Conservation (phyloP, 2,329 filamentous ascomycete genomes). For the Bertia moriformis region DNA sequence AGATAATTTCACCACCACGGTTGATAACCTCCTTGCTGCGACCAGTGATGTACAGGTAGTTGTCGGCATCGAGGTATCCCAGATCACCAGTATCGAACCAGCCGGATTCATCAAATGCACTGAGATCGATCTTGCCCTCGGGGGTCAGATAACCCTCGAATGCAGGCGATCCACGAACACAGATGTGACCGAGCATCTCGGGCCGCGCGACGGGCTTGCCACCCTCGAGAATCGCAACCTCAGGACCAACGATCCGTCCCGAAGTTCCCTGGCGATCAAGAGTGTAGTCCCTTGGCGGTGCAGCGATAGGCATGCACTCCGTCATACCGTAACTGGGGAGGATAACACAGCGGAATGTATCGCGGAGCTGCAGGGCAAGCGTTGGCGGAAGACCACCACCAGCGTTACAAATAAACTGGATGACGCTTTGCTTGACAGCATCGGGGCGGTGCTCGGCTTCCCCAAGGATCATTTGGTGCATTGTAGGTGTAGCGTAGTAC, state of each 20-base stretch:
- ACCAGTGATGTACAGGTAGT: constrained; percentile 51
- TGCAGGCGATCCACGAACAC: constrained; percentile 32
- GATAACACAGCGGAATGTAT: no score
- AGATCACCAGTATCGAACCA: constrained; percentile 90
- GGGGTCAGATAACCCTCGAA: constrained; percentile 32
- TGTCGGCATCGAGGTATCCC: constrained; percentile 67
- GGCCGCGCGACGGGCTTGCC: constrained; percentile 13
- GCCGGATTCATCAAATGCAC: constrained; percentile 27
- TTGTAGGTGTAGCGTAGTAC: no score
- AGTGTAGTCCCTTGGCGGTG: no score
- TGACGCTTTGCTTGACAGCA: no score
- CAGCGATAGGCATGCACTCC: no score
- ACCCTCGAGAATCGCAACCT: constrained; percentile 30
- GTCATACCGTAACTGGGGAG: no score
- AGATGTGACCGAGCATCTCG: constrained; percentile 28
- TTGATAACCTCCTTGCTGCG: constrained; percentile 76
- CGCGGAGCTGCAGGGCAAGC: no score
- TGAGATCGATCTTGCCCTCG: constrained; percentile 25
- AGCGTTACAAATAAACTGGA: no score
- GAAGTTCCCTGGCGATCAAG: no score
- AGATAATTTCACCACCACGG: constrained; percentile 42
- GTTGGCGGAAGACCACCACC: no score
- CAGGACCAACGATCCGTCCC: constrained; percentile 32
- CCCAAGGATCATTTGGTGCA: no score
- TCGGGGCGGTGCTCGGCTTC: no score